Base-by-base conservation (phyloP, 331 rosid species). In the Saraca asoca region DNA sequence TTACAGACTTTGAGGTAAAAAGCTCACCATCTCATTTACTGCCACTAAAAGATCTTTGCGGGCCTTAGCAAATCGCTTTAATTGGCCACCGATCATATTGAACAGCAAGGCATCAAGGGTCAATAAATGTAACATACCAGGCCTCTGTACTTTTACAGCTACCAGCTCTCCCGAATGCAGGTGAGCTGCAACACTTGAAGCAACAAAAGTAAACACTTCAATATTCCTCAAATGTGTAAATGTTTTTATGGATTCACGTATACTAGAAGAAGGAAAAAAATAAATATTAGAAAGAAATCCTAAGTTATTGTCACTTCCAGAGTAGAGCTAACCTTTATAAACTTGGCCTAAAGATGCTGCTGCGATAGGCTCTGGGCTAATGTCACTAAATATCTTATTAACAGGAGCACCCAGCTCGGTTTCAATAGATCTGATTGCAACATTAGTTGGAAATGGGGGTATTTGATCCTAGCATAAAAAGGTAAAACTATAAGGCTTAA, bases 321-420 rank as follows among this genome's bases (percentile, higher is more conserved):
- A 57, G 42, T 16, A 72, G 44, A 43, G 66, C 87, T 65, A 75
- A 90, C 97, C 99, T 84, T 90, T 93, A 83, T 90, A 93, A 74
- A 88, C 98, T 81, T 93, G 97, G 70, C 98, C 98, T 58, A 93
- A 76, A 45, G 98, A 93, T 73, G 98, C 98, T 60, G 98, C 94
- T 56, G 97, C 98, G 70, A 93, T 48, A 54, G 98, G 98, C 78
- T 75, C 72, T 38, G 88, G 75, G 67, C 95, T 93, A 56, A 90
- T 86, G 69, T 93, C 95, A 11, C 82, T 75, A 78, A 90, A 93
- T 76, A 93, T 63, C 64, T 90, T 77, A 46, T 83, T 74, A 83
- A 93, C 71, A 15, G 87, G 72, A 70, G 39, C 75, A 48, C 95
- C 98, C 46, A 93, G 73, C 68, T 93, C 84, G 63, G 85, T 78